phyloP scores from a whole-genome alignment of 225 moss, liverwort and hornwort species.

The Bryum argenteum region DNA sequence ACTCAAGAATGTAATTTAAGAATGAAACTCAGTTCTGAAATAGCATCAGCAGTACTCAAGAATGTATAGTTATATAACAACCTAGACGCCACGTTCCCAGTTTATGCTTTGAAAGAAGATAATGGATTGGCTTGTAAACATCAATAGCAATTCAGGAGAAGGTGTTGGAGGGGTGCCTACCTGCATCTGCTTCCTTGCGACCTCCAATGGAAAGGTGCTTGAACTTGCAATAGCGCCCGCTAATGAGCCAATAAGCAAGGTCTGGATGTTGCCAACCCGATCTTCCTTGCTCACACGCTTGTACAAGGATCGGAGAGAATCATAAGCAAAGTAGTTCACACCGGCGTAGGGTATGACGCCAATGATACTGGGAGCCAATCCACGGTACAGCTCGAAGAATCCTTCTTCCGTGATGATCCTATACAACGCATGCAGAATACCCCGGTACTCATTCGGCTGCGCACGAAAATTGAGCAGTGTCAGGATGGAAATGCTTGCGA shows the following conservation, averaged over 20 bases:
- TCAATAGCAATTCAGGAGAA: neutral
- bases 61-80: neutral
- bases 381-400: conserved; percentile 70
- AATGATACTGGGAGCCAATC: conserved; percentile 76
- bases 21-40: neutral
- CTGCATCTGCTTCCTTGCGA: conserved; percentile 83
- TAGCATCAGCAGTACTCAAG: no score
- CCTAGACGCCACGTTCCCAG: neutral
- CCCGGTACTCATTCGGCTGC: conserved; percentile 75
- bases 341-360: conserved; percentile 86
- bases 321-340: conserved; percentile 77
- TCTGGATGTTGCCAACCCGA: conserved; percentile 73
- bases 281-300: conserved; percentile 67
- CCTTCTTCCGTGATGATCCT: conserved; percentile 81
- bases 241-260: conserved; percentile 74
- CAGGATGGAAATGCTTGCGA: neutral
- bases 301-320: conserved; percentile 66
- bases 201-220: conserved; percentile 80
- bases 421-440: conserved; percentile 68
- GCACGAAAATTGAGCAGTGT: neutral
- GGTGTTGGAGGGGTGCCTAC: conserved; percentile 29
- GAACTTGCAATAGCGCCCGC: conserved; percentile 81
- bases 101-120: neutral
- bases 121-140: neutral
- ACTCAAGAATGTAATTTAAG: neutral